Base-by-base conservation (phyloP, 805 yeast species). In the Candida glaebosa region DNA sequence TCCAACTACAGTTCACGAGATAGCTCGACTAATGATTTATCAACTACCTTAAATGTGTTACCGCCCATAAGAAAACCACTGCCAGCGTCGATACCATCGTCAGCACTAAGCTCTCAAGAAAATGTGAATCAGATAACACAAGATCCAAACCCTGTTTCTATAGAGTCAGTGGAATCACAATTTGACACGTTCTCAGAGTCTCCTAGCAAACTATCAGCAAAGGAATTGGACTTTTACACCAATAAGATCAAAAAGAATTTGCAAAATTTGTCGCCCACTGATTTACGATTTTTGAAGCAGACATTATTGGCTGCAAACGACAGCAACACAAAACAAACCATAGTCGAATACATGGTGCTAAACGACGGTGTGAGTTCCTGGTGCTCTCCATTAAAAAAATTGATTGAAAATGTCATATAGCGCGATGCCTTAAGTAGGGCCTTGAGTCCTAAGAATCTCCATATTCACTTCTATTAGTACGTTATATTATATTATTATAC, bases 341-440 rank as follows among this genome's bases (percentile, higher is more conserved):
- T 66, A 66, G 39, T 71, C 66, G 63, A 73, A 22, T 82, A 78
- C 67, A 79, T 82, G 78, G 64, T 82, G 61, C 51, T 62, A 2
- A 78, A 80, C 49, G 73, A 70, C 33, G 81, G 84, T 1, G 75
- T 78, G 8, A 69, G 79, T 39, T 59, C 62, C 18, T 85, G 95
- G 95, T 78, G 85, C 46, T 69, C 78, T 18, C 84, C 90, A 3
- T 64, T 85, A 40, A 72, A 81, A 38, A 81, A 81, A 54, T 57
- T 83, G 3, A 49, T 78, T 12, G 38, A 35, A n/a, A 35, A 24
- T 16, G 24, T 35, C 16, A 10, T 28, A 28, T 28, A 28, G 14
- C 31, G 5, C 16, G 5, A n/a, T n/a, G n/a, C n/a, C n/a, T n/a
- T n/a, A n/a, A n/a, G n/a, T n/a, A n/a, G n/a, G n/a, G n/a, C n/a